Base-by-base conservation (phyloP, 495 filamentous ascomycete species). In the Xylaria grammica region DNA sequence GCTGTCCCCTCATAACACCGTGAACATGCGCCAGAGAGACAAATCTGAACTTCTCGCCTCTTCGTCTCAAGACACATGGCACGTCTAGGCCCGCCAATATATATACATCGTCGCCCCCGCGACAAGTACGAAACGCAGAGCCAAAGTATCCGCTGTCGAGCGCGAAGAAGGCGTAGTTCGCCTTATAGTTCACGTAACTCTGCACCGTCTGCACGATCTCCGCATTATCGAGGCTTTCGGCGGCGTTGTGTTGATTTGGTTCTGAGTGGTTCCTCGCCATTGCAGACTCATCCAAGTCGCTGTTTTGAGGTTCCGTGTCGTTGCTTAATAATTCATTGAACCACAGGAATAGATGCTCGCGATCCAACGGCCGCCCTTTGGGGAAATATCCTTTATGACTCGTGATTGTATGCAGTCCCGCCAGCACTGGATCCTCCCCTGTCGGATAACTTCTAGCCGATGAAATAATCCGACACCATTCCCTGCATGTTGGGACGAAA, bases 71-170 rank as follows among this genome's bases (percentile, higher is more conserved):
- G 3, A 54, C 19, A 38, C 51, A 54, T 19, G 51, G 51, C 17
- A 54, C 51, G 15, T 38, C 51, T 13, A 54, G 10, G 27, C 51
- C 51, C 19, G 51, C 51, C 38, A 54, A 11, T 22, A 54, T 11
- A 54, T 36, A 54, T 13, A 54, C 26, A 22, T 19, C 5, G 29
- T 52, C 49, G 9, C 49, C 49, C 19, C 24, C 4, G 49, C 49
- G 27, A 10, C 49, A 30, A 7, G 49, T 52, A 6, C 27, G 26
- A 17, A 52, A 52, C 15, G 49, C 49, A n/a, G 49, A 52, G 49
- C 49, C 26, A 17, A 52, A 52, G 32, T 52, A 52, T 30, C 49
- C 49, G 27, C 27, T 34, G 49, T 52, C 49, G 49, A 52, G 49
- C 1, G 49, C 19, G 49, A 52, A 32, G 15, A 52, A 52, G 27